These are phyloP conservation scores for Trichomonascus vanleenenianus DNA, from an alignment of 805 yeast species.

Conservation along the genomic window DNA sequence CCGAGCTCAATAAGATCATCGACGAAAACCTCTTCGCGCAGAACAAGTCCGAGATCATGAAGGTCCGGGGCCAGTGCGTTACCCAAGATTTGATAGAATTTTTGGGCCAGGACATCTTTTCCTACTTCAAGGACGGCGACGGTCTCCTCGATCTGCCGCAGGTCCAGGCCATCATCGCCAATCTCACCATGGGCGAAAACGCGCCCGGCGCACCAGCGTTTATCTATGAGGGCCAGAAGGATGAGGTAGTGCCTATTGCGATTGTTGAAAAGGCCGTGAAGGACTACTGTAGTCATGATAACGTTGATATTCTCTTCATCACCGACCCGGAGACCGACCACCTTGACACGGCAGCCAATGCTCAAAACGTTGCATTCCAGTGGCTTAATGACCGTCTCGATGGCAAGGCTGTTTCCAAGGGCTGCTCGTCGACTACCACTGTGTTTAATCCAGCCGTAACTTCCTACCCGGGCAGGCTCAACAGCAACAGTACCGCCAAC, in stretches of 20 bases:
- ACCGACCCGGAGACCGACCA: constrained; percentile 10
- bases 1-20: constrained; percentile 10
- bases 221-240: constrained; percentile 19
- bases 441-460: background rate
- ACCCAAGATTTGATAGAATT: constrained; percentile 10
- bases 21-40: constrained; percentile 7
- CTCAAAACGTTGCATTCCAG: constrained; percentile 8
- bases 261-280: constrained; percentile 6
- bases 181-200: constrained; percentile 14
- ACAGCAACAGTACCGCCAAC: background rate
- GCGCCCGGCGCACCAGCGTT: constrained; percentile 18
- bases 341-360: constrained; percentile 7
- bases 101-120: constrained; percentile 14
- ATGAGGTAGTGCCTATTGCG: constrained; percentile 15
- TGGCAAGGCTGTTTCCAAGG: constrained; percentile 1
- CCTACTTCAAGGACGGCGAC: constrained; percentile 15
- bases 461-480: background rate
- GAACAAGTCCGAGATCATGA: background rate
- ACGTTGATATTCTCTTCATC: background rate
- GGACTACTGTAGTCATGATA: constrained; percentile 14
- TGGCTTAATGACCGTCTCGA: constrained; percentile 12
- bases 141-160: constrained; percentile 10
- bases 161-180: constrained; percentile 10
- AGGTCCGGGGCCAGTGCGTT: constrained; percentile 14
- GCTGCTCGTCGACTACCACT: background rate